Evolutionary conservation across 345 rosid species (phyloP).

Genomic region (Brassica incana): DNA sequence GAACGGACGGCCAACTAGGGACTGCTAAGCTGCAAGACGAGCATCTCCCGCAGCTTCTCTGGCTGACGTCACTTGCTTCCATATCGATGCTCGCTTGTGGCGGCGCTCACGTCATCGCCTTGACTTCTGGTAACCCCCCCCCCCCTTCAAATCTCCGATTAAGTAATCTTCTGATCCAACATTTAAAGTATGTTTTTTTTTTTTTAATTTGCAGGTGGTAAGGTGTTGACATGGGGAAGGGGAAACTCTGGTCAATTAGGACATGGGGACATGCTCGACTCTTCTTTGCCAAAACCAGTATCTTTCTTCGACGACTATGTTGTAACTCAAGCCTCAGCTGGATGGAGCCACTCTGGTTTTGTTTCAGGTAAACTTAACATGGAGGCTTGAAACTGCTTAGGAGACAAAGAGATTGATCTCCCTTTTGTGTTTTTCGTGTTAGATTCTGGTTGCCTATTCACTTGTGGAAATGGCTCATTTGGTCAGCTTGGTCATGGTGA

Average conservation of each 20-base stretch:
- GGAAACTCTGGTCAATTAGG: slow-evolving; percentile 95
- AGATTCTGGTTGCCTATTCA: slow-evolving; percentile 64
- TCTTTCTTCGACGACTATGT: slow-evolving; percentile 40
- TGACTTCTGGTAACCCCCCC: slow-evolving; percentile 52
- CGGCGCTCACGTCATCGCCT: slow-evolving; percentile 86
- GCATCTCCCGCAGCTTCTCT: slow-evolving; percentile 69
- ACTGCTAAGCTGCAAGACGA: slow-evolving; percentile 74
- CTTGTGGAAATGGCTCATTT: slow-evolving; percentile 90
- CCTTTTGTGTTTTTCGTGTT: background rate
- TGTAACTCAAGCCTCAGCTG: slow-evolving; percentile 68
- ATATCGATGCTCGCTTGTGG: slow-evolving; percentile 82
- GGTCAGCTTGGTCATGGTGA: slow-evolving; percentile 98
- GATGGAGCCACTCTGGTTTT: slow-evolving; percentile 89
- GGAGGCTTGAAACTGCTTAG: background rate
- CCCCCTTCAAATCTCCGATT: background rate
- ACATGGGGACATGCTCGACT: slow-evolving; percentile 56
- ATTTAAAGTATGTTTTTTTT: background rate
- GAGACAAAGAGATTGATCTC: background rate
- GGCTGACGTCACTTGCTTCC: slow-evolving; percentile 46
- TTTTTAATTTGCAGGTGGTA: slow-evolving; percentile 49
- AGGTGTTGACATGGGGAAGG: slow-evolving; percentile 83
- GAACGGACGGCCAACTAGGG: slow-evolving; percentile 88
- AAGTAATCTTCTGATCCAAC: background rate
- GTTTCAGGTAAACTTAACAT: slow-evolving; percentile 61
- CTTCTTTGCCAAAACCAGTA: slow-evolving; percentile 52